Conservation (phyloP, 2,329 filamentous ascomycete species). For the Trichoderma hamatum region DNA sequence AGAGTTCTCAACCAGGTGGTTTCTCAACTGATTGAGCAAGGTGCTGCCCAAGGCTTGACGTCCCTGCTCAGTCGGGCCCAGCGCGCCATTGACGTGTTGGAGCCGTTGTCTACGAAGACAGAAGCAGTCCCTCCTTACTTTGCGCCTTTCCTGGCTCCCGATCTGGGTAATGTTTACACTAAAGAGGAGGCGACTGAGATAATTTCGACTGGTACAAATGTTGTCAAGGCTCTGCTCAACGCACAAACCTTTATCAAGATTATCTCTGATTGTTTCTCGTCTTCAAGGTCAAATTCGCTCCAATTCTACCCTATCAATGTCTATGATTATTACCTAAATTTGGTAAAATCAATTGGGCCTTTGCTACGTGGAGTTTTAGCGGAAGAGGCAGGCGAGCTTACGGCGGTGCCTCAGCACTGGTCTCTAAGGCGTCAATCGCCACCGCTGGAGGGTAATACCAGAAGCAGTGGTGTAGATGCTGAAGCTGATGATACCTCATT, state of each 20-base stretch:
- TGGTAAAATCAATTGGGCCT: constrained; percentile 75
- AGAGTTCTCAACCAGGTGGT: constrained; percentile 74
- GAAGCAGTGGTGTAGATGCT: constrained; percentile 30
- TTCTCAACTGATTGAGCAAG: constrained; percentile 76
- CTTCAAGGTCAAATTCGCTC: constrained; percentile 63
- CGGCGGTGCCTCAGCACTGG: constrained; percentile 73
- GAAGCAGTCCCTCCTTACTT: constrained; percentile 68
- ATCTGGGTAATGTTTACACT: constrained; percentile 38
- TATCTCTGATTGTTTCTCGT: constrained; percentile 73
- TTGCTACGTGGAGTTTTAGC: constrained; percentile 80
- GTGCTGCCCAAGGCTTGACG: constrained; percentile 78
- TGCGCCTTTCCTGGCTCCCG: constrained; percentile 61
- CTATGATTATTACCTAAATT: constrained; percentile 76
- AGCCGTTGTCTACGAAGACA: constrained; percentile 61
- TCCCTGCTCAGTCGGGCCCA: constrained; percentile 77
- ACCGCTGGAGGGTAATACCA: constrained; percentile 31
- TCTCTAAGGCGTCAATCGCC: constrained; percentile 42
- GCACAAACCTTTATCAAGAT: constrained; percentile 76
- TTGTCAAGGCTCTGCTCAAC: constrained; percentile 77
- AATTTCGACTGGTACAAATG: constrained; percentile 68
- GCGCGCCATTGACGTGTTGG: constrained; percentile 66
- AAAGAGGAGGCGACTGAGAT: constrained; percentile 44
- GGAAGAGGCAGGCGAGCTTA: constrained; percentile 78
- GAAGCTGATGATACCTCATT: constrained; percentile 39
- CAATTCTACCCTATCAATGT: constrained; percentile 79